phyloP scores from a whole-genome alignment of 2,329 filamentous ascomycete genomes.

The Claviceps sp. region DNA sequence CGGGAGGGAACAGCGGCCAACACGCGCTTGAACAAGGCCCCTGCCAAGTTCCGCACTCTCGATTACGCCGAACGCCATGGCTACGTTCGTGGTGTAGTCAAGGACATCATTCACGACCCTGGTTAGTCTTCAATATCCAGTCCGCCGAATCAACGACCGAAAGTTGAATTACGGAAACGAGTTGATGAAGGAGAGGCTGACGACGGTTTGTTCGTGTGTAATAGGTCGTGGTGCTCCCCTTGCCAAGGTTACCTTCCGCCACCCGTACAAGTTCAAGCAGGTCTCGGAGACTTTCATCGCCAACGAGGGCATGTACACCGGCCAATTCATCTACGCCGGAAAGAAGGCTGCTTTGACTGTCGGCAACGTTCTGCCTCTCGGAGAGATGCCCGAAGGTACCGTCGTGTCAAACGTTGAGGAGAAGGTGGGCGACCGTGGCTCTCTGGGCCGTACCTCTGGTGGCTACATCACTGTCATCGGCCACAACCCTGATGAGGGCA shows the following conservation, averaged over 20 bases:
- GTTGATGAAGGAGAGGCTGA: constrained; percentile 11
- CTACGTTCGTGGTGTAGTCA: constrained; percentile 93
- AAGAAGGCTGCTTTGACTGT: constrained; percentile 96
- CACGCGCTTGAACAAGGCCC: constrained; percentile 80
- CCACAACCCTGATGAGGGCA: constrained; percentile 97
- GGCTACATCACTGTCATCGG: constrained; percentile 98
- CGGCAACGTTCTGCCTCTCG: constrained; percentile 92
- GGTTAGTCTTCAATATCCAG: constrained; percentile 32
- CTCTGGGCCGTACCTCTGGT: constrained; percentile 90
- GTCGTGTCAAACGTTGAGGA: constrained; percentile 99
- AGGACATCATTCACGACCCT: constrained; percentile 98
- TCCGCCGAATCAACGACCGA: neutral
- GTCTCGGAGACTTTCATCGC: constrained; percentile 99
- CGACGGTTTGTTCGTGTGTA: constrained; percentile 10
- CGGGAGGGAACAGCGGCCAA: constrained; percentile 46
- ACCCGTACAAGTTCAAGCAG: constrained; percentile 97
- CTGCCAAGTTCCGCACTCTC: constrained; percentile 84
- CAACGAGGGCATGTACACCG: constrained; percentile 99
- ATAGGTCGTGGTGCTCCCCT: constrained; percentile 80
- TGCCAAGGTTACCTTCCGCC: constrained; percentile 91
- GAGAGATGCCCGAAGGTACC: constrained; percentile 95
- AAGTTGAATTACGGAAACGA: neutral
- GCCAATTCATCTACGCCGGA: constrained; percentile 99
- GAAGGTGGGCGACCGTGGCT: constrained; percentile 94
- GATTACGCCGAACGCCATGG: constrained; percentile 96